Evolutionary conservation across 306 rosid species (phyloP).

Genomic region (Morella rubra): DNA sequence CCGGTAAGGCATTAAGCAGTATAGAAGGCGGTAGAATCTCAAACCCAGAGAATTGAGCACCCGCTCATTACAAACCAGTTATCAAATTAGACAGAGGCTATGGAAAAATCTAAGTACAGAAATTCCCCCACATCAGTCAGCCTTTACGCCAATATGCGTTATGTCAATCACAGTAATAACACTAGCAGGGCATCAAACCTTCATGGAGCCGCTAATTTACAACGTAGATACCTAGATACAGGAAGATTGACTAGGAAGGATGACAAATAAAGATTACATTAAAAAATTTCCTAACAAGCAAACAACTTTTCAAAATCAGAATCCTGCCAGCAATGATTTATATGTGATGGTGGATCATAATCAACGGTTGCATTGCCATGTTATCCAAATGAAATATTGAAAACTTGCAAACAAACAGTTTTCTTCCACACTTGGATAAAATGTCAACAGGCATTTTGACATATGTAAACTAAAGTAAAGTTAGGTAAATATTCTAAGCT

Average conservation of each 20-base stretch:
- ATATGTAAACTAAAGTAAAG: neutral
- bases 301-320: slow-evolving; percentile 1
- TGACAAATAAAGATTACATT: neutral
- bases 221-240: neutral
- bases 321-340: neutral
- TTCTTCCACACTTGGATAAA: neutral
- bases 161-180: neutral
- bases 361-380: neutral
- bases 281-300: neutral
- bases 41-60: neutral
- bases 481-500: neutral
- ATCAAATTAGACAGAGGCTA: neutral
- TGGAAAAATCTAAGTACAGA: neutral
- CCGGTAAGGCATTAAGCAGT: neutral
- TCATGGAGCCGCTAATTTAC: neutral
- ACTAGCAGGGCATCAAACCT: neutral
- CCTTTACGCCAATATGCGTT: neutral
- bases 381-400: neutral
- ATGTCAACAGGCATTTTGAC: neutral
- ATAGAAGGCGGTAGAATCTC: neutral
- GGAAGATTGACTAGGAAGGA: neutral
- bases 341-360: neutral
- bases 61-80: neutral
- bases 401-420: neutral
- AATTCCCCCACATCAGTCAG: neutral